Base-by-base conservation (phyloP, 2,329 filamentous ascomycete species). In the Pseudogymnoascus sp. region DNA sequence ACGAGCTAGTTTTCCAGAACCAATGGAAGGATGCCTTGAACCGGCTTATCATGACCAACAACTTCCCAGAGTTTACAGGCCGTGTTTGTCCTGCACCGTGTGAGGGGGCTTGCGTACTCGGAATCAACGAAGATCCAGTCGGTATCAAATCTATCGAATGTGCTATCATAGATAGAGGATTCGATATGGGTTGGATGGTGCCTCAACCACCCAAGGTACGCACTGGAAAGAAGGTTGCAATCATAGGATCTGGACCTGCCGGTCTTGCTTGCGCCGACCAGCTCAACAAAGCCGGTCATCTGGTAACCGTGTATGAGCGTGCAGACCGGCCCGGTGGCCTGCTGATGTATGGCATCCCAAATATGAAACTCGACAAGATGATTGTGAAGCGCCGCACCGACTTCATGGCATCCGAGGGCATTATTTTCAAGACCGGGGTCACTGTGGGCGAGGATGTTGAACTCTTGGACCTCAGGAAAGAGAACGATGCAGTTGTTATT, bases 291-390 rank as follows among this genome's bases (percentile, higher is more conserved):
- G 91, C 90, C 70, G 93, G 93, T 29, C 93, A 97, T 78, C 79
- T 74, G 4, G 91, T 97, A 62, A 96, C 91, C 11, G 86, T 97
- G 16, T 97, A 95, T 73, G 93, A 97, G 82, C 91, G 93, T 68
- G 86, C 92, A 65, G 93, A 97, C 74, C 91, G 93, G 68, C 80
- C 89, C 64, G 93, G 93, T 78, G 93, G 93, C 76, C 82, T 97
- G 63, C 85, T 97, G 72, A 97, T 97, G 93, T 97, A 97, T 74
- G 93, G 93, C 69, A 97, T 97, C 69, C 93, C 93, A 69, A 97
- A 97, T 82, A 97, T 97, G 93, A 97, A 97, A 82, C 89, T 97
- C 44, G 93, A 97, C 80, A 97, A 97, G 84, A 91, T 91, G 74
- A 87, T 97, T 67, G 93, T 97, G 65, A 93, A 97, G 82, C 90